Conservation (phyloP, 2,329 filamentous ascomycete species). For the Xylaria hypoxylon region DNA sequence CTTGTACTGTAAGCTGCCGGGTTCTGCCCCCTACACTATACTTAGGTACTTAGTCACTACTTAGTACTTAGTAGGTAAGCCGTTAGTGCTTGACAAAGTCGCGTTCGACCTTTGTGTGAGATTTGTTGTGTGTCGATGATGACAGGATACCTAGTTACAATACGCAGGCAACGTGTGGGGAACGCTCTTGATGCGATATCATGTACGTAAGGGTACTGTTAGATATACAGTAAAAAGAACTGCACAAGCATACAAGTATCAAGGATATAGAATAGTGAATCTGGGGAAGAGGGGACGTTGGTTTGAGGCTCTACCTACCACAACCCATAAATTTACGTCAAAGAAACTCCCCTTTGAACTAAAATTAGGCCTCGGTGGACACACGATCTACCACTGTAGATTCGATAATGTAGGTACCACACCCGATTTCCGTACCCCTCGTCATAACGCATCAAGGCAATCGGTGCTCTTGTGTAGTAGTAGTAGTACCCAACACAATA, state of each 20-base stretch:
- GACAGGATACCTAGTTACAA: not conserved
- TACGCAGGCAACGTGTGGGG: not conserved
- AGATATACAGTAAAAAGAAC: constrained; percentile 3
- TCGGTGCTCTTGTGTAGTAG: not conserved
- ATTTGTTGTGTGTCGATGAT: constrained; percentile 1
- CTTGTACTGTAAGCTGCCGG: not conserved
- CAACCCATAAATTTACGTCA: constrained; percentile 30
- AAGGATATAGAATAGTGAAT: constrained; percentile 8
- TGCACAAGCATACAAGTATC: not conserved
- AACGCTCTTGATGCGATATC: not conserved
- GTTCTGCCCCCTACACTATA: not conserved
- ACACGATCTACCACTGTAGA: constrained; percentile 8
- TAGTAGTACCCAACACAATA: too few species aligned
- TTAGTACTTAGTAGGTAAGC: too few species aligned
- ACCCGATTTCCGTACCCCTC: not conserved
- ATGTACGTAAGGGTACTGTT: not conserved
- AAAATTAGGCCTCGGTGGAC: not conserved
- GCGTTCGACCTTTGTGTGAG: not conserved
- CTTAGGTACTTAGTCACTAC: not conserved
- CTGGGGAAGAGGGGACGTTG: constrained; percentile 31
- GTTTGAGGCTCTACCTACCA: constrained; percentile 30
- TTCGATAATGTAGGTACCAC: too few species aligned
- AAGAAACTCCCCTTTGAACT: constrained; percentile 11
- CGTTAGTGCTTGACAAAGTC: not conserved
- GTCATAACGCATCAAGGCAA: not conserved